Conservation (phyloP, 1,284 basidiomycete species). For the Austroboletus niveus region DNA sequence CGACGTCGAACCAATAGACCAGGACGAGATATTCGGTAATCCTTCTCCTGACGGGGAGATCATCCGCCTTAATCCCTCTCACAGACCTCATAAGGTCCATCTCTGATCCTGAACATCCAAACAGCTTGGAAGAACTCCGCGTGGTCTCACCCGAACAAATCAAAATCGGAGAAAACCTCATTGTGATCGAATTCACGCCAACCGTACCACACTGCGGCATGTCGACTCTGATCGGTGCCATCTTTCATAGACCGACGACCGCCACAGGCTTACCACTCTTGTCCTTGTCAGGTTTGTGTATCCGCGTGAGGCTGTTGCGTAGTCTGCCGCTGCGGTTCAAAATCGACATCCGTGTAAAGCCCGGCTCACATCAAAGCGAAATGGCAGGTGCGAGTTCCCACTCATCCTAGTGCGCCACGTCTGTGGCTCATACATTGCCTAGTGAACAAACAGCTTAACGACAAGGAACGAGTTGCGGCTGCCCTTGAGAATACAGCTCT, state of each 20-base stretch:
- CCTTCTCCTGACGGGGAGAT: conserved; percentile 1
- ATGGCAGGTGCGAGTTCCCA: conserved; percentile 59
- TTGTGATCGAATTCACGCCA: conserved; percentile 91
- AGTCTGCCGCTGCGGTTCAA: conserved; percentile 93
- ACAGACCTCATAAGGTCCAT: conserved; percentile 90
- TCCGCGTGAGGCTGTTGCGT: conserved; percentile 88
- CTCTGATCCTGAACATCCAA: conserved; percentile 97
- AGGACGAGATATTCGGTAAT: conserved; percentile 67
- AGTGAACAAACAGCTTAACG: conserved; percentile 99
- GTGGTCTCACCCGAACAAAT: conserved; percentile 94
- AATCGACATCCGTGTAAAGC: conserved; percentile 90
- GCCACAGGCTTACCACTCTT: conserved; percentile 1
- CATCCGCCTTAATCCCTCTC: neutral
- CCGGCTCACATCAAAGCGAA: conserved; percentile 95
- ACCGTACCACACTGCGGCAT: conserved; percentile 98
- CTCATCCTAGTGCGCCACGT: neutral
- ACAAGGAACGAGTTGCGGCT: conserved; percentile 97
- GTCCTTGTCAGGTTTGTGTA: conserved; percentile 70
- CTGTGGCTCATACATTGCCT: neutral
- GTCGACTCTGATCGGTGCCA: conserved; percentile 91
- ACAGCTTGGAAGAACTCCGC: conserved; percentile 92
- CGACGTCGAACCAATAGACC: conserved; percentile 62
- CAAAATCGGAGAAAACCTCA: conserved; percentile 65
- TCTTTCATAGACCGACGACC: neutral
- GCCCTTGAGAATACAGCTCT: conserved; percentile 92